Base-by-base conservation (phyloP, 257 asterid species). In the Nemophila menziesii region DNA sequence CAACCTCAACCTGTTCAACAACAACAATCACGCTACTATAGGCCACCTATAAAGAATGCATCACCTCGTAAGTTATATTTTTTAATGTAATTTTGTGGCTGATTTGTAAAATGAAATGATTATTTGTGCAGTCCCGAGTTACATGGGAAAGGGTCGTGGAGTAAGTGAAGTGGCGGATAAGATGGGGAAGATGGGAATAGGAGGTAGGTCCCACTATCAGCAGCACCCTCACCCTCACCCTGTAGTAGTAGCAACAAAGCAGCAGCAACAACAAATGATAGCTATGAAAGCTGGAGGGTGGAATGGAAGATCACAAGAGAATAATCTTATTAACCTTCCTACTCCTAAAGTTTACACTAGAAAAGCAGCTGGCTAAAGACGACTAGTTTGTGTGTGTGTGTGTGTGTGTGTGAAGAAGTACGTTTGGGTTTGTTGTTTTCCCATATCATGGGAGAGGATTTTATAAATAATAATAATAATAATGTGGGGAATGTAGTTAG, bases 231-330 rank as follows among this genome's bases (percentile, higher is more conserved):
- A 77, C 44, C 76, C 70, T 33, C n/a, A n/a, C n/a, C n/a, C n/a
- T n/a, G n/a, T n/a, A n/a, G n/a, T n/a, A n/a, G n/a, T n/a, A n/a
- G n/a, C n/a, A n/a, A n/a, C n/a, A n/a, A n/a, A n/a, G n/a, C n/a
- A n/a, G n/a, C n/a, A n/a, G n/a, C n/a, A n/a, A n/a, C n/a, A n/a
- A n/a, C n/a, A n/a, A n/a, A n/a, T n/a, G n/a, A n/a, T n/a, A n/a
- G 77, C 84, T 13, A 74, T 79, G 94, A 79, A 78, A 63, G 92
- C 87, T 15, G 96, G 92, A 52, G 92, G 96, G 20, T 79, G 94
- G 92, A 79, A 72, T 22, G 71, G 62, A 20, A 70, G 75, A 46
- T 63, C 94, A 0, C 74, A 67, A 44, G 81, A 78, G 47, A 57
- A 75, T 51, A n/a, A n/a, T n/a, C n/a, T n/a, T n/a, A n/a, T n/a